phyloP scores from a whole-genome alignment of 169 alveolate genomes.

The Plasmodium vinckei region DNA sequence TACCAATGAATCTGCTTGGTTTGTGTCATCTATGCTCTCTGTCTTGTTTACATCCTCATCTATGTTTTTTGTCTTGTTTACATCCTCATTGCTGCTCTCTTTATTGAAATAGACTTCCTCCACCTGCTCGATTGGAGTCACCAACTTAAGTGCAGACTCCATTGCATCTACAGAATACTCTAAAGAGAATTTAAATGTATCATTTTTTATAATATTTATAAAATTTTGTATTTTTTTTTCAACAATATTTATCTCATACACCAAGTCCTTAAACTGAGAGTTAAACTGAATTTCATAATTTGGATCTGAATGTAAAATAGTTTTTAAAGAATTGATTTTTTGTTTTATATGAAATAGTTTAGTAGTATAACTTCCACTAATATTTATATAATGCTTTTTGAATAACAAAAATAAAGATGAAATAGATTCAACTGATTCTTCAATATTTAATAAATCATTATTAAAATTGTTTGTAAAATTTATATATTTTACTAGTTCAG shows the following conservation, averaged over 20 bases:
- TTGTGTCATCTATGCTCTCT: neutral
- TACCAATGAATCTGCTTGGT: neutral
- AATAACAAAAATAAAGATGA: slow-evolving; percentile 41
- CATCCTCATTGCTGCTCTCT: neutral
- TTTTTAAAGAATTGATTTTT: slow-evolving; percentile 30
- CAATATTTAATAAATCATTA: slow-evolving; percentile 19
- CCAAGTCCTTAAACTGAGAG: slow-evolving; percentile 13
- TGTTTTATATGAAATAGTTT: slow-evolving; percentile 47
- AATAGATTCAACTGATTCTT: slow-evolving; percentile 45
- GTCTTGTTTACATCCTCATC: neutral
- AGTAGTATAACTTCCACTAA: slow-evolving; percentile 50
- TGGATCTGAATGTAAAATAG: slow-evolving; percentile 17
- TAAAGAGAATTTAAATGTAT: neutral
- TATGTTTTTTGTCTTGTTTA: neutral
- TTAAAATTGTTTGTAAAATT: slow-evolving; percentile 11
- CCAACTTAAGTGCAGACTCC: neutral
- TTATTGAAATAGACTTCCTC: neutral
- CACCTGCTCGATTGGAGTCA: slow-evolving; percentile 10
- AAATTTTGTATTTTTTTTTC: slow-evolving; percentile 29
- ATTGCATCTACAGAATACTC: neutral
- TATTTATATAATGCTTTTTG: slow-evolving; percentile 53
- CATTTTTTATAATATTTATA: slow-evolving; percentile 9
- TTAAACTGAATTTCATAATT: slow-evolving; percentile 43
- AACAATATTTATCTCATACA: neutral
- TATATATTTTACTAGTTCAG: slow-evolving; percentile 32